Evolutionary conservation across 2,329 filamentous ascomycete genomes (phyloP), one percentile per base, ranked within the genome.

Genomic region (Diaporthe ilicicola): DNA sequence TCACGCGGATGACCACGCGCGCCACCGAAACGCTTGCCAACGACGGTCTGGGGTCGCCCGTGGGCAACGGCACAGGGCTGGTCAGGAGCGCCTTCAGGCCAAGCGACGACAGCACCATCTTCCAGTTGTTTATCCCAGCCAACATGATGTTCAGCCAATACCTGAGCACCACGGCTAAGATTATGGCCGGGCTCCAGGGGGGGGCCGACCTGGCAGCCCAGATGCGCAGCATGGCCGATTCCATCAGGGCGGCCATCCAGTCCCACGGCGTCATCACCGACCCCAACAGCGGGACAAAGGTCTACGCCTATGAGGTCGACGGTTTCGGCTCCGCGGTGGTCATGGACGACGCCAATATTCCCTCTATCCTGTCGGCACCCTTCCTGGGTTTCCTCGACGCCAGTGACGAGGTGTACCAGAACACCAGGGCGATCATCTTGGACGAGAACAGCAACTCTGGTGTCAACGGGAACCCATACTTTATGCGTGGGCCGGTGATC

Each of bases 41-140:
- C 70, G 84, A 85, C 10, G 95, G 95, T 10, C 84, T 91, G 37
- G 95, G 94, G 22, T 95, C 94, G 75, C 95, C 95, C 0, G 88
- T 97, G 2, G 92, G 90, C 67, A 89, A 89, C 37, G 81, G 93
- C 87, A 96, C 94, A 1, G 94, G 94, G 0, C 87, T 98, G 64
- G 88, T 98, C 51, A 89, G 95, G 68, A 95, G 93, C 74, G 94
- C 94, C 37, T 98, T 98, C 84, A 89, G 95, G 1, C 95, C 95
- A 0, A 95, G 93, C 71, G 95, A 98, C 79, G 95, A 98, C 79
- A 90, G 94, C 17, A 94, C 93, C 0, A 92, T 93, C 48, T 91
- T 94, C 72, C 94, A 95, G 78, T 95, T 94, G 80, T 91, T 97
- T 76, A 93, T 98, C 76, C 95, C 95, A 0, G 91, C 93, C 39